A percentile compares a stretch with the other conserved stretches of the same genome.
Conservation (phyloP, 306 rosid species). For the Canavalia ensiformis region DNA sequence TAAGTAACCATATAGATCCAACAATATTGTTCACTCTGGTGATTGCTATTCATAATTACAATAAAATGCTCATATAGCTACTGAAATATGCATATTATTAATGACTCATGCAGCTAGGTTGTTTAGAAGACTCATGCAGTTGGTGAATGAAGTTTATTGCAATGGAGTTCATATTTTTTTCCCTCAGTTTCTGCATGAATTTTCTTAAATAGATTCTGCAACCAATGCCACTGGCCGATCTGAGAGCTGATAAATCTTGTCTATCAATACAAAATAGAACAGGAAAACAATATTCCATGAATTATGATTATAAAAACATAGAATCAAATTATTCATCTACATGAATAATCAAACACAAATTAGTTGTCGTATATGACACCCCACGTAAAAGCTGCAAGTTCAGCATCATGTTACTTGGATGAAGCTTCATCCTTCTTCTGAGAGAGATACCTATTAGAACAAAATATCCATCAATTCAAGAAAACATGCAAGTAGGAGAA, state of each 20-base stretch:
- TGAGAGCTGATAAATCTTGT: neutral
- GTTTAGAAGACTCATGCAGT: neutral
- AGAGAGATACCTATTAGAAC: constrained; percentile 59
- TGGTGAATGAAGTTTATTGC: neutral
- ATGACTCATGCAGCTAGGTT: neutral
- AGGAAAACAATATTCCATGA: neutral
- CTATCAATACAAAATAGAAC: neutral
- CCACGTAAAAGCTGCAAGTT: neutral
- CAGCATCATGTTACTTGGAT: constrained; percentile 50
- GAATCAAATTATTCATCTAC: neutral
- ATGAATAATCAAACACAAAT: neutral
- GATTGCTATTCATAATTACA: neutral
- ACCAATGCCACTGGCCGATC: neutral
- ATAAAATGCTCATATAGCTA: neutral
- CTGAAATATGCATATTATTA: neutral
- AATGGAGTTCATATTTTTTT: neutral
- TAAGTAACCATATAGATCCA: neutral
- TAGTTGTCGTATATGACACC: neutral
- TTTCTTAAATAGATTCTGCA: neutral
- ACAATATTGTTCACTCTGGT: neutral
- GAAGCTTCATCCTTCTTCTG: constrained; percentile 63
- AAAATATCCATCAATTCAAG: neutral
- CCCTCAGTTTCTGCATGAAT: neutral
- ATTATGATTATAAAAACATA: neutral
- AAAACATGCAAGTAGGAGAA: neutral